phyloP scores from a whole-genome alignment of 2,329 filamentous ascomycete species.

The Knufia fluminis region DNA sequence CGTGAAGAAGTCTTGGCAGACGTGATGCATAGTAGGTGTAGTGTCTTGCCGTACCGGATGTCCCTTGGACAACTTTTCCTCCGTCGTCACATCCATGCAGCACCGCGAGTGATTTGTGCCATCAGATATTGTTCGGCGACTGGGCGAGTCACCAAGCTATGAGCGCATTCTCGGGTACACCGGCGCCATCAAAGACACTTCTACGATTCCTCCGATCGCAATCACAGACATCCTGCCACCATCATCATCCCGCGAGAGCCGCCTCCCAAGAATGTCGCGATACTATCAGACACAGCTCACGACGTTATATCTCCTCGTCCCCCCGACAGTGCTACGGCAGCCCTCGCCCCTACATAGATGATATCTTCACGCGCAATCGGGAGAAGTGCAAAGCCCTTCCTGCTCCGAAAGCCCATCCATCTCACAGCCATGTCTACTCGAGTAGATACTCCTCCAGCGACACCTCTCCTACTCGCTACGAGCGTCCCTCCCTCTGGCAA shows the following conservation, averaged over 20 bases:
- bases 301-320: slow-evolving; percentile 12
- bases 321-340: slow-evolving; percentile 13
- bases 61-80: no score
- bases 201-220: slow-evolving; percentile 66
- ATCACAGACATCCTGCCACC: slow-evolving; percentile 30
- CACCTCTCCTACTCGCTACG: not conserved
- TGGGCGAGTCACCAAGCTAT: no score
- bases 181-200: slow-evolving; percentile 47
- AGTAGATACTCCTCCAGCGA: slow-evolving; percentile 13
- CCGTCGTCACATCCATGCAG: no score
- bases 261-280: slow-evolving; percentile 17
- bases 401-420: slow-evolving; percentile 11
- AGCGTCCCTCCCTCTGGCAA: slow-evolving; percentile 8
- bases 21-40: no score
- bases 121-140: no score
- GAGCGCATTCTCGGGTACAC: slow-evolving; percentile 10
- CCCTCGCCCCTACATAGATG: slow-evolving; percentile 17
- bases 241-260: slow-evolving; percentile 21
- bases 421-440: slow-evolving; percentile 12
- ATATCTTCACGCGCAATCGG: slow-evolving; percentile 15
- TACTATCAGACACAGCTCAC: not conserved
- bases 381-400: slow-evolving; percentile 20
- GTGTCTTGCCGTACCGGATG: no score
- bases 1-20: no score
- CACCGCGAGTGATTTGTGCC: no score